Evolutionary conservation across 768 basidiomycete genomes (phyloP).

Genomic region (Hygrocybe punicea): DNA sequence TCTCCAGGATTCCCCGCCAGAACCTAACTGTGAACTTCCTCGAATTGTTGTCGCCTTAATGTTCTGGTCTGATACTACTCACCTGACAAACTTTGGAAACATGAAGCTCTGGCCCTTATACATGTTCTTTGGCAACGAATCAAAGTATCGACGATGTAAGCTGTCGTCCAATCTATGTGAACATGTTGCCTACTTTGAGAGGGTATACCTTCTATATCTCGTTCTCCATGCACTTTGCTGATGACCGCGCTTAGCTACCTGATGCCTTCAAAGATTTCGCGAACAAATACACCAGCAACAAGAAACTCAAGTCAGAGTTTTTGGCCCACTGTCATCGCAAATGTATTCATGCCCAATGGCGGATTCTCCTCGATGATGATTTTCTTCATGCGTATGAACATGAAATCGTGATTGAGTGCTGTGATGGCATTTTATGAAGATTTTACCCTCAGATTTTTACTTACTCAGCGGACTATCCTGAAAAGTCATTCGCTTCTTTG

Average conservation of each 20-base stretch:
- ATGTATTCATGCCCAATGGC: constrained; percentile 6
- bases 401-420: constrained; percentile 4
- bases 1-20: constrained; percentile 12
- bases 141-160: constrained; percentile 37
- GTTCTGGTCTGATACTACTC: constrained; percentile 33
- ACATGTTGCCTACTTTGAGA: constrained; percentile 41
- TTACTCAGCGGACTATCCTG: constrained; percentile 28
- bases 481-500: constrained; percentile 9
- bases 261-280: constrained; percentile 6
- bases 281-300: background rate
- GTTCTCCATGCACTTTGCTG: background rate
- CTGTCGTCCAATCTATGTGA: constrained; percentile 26
- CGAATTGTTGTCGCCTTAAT: constrained; percentile 22
- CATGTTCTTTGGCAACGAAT: constrained; percentile 38
- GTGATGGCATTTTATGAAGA: constrained; percentile 11
- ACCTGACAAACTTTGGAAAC: constrained; percentile 34
- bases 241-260: background rate
- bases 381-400: constrained; percentile 6
- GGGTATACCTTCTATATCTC: constrained; percentile 20
- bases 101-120: constrained; percentile 44
- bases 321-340: constrained; percentile 5
- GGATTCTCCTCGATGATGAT: background rate
- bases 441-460: constrained; percentile 22
- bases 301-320: background rate
- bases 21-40: constrained; percentile 18